Evolutionary conservation across 495 filamentous ascomycete species (phyloP), one percentile per base, ranked within the genome.

Genomic region (Penicillium coffeae): DNA sequence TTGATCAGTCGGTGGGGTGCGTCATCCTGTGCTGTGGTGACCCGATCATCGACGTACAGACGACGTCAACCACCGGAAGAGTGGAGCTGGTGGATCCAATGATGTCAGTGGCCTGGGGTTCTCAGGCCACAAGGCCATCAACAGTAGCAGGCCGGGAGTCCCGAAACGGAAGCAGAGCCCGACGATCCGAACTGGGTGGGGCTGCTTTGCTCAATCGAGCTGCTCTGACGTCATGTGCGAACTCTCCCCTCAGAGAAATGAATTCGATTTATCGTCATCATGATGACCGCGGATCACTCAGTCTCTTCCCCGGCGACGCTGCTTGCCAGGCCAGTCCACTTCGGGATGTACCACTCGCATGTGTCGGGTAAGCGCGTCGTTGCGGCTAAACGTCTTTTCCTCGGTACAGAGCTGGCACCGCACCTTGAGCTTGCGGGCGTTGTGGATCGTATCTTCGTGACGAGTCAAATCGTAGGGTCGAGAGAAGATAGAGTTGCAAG

Each of bases 401-500:
- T 97, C 93, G n/a, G 88, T 90, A 69, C 92, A 97, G 39, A 94
- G 70, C 45, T 90, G 83, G 66, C 92, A 98, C 18, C 89, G 84
- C n/a, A 95, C 90, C 71, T 98, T 97, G 60, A 89, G 83, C 80
- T 96, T 95, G 56, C 84, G 80, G 3, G 85, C 86, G 56, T 95
- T 96, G 75, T 98, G 93, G 56, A 97, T 96, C 9, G 93, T 97
- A 56, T 96, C 92, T 67, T 98, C 93, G 64, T 98, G 93, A 8
- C 93, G 80, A 8, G 93, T 98, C 25, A 98, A 80, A 70, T 98
- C 93, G 79, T 98, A 98, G 25, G 92, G 91, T n/a, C 93, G 79
- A 1, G 92, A 96, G 74, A 98, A 98, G 47, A 93, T 75, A 7
- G 88, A 92, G 65, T 93, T 95, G 80, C 93, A 98, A 2, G 92